phyloP scores from a whole-genome alignment of 352 stramenopile species.

The Phytopythium oedochilum region DNA sequence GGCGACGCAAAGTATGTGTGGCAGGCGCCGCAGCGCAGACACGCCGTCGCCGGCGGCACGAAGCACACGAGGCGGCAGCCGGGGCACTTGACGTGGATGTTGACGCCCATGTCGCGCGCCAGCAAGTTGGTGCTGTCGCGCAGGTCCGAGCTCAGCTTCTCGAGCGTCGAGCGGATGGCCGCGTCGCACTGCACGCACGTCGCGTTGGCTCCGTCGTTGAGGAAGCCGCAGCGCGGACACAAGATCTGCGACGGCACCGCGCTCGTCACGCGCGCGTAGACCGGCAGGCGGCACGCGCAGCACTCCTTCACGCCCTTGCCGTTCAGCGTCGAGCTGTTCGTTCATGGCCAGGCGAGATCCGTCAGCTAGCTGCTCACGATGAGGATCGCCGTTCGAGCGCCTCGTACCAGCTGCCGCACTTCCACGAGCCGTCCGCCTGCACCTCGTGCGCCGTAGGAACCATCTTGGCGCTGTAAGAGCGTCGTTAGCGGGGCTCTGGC shows the following conservation, averaged over 20 bases:
- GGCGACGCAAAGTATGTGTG: slow-evolving; percentile 84
- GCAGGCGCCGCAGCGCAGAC: slow-evolving; percentile 72
- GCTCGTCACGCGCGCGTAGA: slow-evolving; percentile 64
- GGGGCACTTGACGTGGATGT: slow-evolving; percentile 83
- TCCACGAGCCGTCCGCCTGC: slow-evolving; percentile 62
- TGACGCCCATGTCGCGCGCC: slow-evolving; percentile 75
- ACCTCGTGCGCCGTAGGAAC: slow-evolving; percentile 68
- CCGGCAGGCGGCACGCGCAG: slow-evolving; percentile 45
- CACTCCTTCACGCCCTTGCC: slow-evolving; percentile 60
- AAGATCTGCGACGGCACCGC: slow-evolving; percentile 70
- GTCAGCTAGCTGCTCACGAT: background rate
- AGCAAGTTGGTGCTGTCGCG: slow-evolving; percentile 79
- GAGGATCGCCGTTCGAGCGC: background rate
- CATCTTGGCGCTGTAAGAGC: slow-evolving; percentile 45
- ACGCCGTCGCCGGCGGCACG: slow-evolving; percentile 68
- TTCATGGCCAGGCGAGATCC: too few species aligned
- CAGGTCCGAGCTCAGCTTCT: slow-evolving; percentile 68
- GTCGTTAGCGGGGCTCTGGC: too few species aligned
- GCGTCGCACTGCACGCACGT: slow-evolving; percentile 73
- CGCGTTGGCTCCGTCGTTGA: slow-evolving; percentile 64
- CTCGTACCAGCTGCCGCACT: slow-evolving; percentile 63
- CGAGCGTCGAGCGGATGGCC: slow-evolving; percentile 67
- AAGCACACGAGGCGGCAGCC: slow-evolving; percentile 70
- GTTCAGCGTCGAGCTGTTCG: slow-evolving; percentile 43
- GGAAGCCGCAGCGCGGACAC: slow-evolving; percentile 66